These are phyloP conservation scores for Vigna radiata DNA, from an alignment of 306 rosid species.

Conservation along the genomic window DNA sequence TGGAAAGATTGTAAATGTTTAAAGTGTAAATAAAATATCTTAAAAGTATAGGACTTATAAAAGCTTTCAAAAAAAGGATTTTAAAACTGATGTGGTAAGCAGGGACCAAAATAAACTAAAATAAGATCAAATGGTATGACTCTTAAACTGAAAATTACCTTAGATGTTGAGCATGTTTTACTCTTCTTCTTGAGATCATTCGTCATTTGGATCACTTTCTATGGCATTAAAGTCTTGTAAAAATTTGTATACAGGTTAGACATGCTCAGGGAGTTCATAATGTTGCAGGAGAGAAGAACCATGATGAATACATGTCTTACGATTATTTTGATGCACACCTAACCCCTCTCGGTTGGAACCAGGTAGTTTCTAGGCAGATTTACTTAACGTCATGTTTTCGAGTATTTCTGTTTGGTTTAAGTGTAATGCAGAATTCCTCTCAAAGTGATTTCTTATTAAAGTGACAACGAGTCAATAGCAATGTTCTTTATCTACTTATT, in stretches of 20 bases:
- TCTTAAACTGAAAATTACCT: too few relatives aligned
- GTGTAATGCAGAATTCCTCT: slow-evolving; percentile 4
- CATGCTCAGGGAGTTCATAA: slow-evolving; percentile 93
- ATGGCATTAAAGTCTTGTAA: slow-evolving; percentile 6
- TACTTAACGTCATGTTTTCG: slow-evolving; percentile 26
- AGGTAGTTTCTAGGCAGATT: slow-evolving; percentile 55
- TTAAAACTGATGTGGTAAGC: too few relatives aligned
- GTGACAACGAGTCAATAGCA: neutral
- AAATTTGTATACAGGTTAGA: slow-evolving; percentile 66
- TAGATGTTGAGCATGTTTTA: neutral
- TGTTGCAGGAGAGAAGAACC: slow-evolving; percentile 75
- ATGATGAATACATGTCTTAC: slow-evolving; percentile 57
- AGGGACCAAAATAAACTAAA: too few relatives aligned
- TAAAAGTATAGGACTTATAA: too few relatives aligned
- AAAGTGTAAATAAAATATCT: too few relatives aligned
- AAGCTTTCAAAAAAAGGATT: too few relatives aligned
- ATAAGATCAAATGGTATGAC: too few relatives aligned
- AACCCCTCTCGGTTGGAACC: slow-evolving; percentile 86
- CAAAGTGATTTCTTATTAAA: slow-evolving; percentile 14
- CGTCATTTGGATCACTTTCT: neutral
- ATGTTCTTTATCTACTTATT: slow-evolving; percentile 5
- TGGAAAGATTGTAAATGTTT: too few relatives aligned
- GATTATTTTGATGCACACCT: slow-evolving; percentile 79
- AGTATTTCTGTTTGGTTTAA: neutral
- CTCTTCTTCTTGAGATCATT: slow-evolving; percentile 21